A percentile compares a stretch with the other conserved stretches of the same genome.
Evolutionary conservation across 1,284 basidiomycete genomes (phyloP).

Genomic region (Tranzscheliella williamsii): DNA sequence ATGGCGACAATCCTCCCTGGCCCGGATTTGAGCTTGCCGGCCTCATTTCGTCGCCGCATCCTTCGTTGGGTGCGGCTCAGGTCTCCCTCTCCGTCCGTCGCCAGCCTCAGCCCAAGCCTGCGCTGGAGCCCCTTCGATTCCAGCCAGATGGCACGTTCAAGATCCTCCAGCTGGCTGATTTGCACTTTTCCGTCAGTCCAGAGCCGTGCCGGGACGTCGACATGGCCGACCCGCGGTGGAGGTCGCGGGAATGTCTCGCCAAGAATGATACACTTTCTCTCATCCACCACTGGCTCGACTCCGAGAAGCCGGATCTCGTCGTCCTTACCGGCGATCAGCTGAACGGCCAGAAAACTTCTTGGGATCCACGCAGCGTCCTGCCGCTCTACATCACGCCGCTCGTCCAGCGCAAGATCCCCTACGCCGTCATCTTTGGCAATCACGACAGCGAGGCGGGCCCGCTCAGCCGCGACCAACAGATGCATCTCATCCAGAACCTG

Average conservation of each 20-base stretch:
- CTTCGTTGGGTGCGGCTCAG: conserved; percentile 13
- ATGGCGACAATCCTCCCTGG: conserved; percentile 49
- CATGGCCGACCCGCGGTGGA: conserved; percentile 12
- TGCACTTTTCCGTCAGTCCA: conserved; percentile 51
- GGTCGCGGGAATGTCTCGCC: conserved; percentile 12
- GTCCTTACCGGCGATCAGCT: conserved; percentile 65
- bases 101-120: conserved; percentile 19
- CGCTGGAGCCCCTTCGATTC: conserved; percentile 29
- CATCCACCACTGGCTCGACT: conserved; percentile 64
- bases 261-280: conserved; percentile 46
- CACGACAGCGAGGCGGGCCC: conserved; percentile 64
- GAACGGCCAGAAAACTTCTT: conserved; percentile 74
- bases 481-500: conserved; percentile 72
- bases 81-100: conserved; percentile 35
- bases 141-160: conserved; percentile 48
- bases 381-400: conserved; percentile 82
- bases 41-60: conserved; percentile 13
- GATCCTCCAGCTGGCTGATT: conserved; percentile 55
- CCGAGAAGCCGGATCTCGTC: conserved; percentile 84
- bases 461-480: conserved; percentile 63
- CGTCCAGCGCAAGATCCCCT: conserved; percentile 76
- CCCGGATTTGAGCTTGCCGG: conserved; percentile 47
- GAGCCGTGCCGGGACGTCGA: conserved; percentile 48
- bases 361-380: conserved; percentile 81
- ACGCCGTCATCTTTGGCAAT: conserved; percentile 86